Evolutionary conservation across 352 stramenopile species (phyloP).

Genomic region (Globisporangium canariense): DNA sequence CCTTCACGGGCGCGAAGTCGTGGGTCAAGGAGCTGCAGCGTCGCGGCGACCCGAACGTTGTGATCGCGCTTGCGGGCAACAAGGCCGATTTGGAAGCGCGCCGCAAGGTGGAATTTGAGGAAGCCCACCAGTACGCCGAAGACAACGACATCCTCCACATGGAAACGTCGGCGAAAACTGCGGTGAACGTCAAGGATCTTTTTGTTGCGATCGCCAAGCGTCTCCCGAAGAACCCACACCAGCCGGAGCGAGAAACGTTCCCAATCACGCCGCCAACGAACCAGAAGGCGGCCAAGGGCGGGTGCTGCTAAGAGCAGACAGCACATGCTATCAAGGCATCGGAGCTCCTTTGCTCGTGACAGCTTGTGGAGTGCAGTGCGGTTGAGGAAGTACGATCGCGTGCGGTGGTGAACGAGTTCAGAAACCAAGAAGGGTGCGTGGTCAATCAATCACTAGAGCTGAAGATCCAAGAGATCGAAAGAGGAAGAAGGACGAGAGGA

Average conservation of each 20-base stretch:
- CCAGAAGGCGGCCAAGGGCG: conserved; percentile 65
- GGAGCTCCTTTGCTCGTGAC: conserved; percentile 12
- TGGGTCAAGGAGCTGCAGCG: conserved; percentile 99
- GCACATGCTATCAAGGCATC: conserved; percentile 4
- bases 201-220: conserved; percentile 97
- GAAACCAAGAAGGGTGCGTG: neutral
- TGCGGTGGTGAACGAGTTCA: neutral
- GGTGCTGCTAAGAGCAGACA: conserved; percentile 63
- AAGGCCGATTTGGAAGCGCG: conserved; percentile 98
- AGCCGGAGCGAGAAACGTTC: conserved; percentile 82
- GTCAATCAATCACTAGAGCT: neutral
- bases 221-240: conserved; percentile 78
- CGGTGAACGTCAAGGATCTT: conserved; percentile 98
- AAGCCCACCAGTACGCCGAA: conserved; percentile 97
- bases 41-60: conserved; percentile 96
- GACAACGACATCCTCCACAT: conserved; percentile 99
- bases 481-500: conserved; percentile 18
- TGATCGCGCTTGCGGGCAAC: conserved; percentile 97
- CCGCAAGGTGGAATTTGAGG: conserved; percentile 95
- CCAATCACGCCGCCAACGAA: conserved; percentile 74
- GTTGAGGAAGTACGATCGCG: conserved; percentile 1
- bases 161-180: conserved; percentile 99
- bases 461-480: conserved; percentile 15
- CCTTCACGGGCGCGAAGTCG: conserved; percentile 97
- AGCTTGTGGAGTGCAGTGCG: neutral